These are phyloP conservation scores for Irpex lacteus DNA, from an alignment of 1,284 basidiomycete species.

Conservation along the genomic window DNA sequence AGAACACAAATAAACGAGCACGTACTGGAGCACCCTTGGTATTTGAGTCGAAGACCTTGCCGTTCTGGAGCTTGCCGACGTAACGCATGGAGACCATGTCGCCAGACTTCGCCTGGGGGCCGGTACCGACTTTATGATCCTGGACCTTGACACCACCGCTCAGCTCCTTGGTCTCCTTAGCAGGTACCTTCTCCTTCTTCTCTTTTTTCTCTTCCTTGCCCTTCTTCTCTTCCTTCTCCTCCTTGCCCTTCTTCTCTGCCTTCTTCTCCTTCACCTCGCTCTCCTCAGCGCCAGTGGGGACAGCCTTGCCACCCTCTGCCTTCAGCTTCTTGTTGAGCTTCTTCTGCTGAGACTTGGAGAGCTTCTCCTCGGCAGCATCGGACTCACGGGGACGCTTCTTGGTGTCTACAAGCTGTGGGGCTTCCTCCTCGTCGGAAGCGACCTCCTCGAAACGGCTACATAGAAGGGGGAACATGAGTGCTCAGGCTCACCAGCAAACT, in stretches of 20 bases:
- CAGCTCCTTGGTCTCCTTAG: constrained; percentile 38
- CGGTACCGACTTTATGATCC: constrained; percentile 79
- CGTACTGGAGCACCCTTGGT: constrained; percentile 82
- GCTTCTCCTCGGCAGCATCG: constrained; percentile 40
- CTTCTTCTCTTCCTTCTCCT: constrained; percentile 8
- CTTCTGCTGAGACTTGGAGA: constrained; percentile 21
- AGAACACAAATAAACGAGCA: constrained; percentile 25
- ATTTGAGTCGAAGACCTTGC: constrained; percentile 89
- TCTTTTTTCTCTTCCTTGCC: constrained; percentile 7
- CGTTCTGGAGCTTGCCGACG: constrained; percentile 84
- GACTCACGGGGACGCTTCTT: constrained; percentile 66
- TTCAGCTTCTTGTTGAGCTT: constrained; percentile 16
- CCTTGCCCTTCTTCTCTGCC: constrained; percentile 7
- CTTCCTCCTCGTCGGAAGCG: constrained; percentile 30
- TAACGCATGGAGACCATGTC: constrained; percentile 86
- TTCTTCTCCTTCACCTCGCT: constrained; percentile 7
- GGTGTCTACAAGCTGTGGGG: constrained; percentile 25
- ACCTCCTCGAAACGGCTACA: constrained; percentile 61
- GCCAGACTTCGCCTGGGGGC: constrained; percentile 84
- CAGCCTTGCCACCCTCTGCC: constrained; percentile 44
- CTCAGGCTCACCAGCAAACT: neutral
- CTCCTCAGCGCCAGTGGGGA: constrained; percentile 31
- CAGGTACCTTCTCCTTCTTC: constrained; percentile 29
- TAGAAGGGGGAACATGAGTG: neutral
- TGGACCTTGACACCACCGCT: constrained; percentile 76